These are phyloP conservation scores for Xanthoconium separans DNA, from an alignment of 1,284 basidiomycete species.

Conservation along the genomic window DNA sequence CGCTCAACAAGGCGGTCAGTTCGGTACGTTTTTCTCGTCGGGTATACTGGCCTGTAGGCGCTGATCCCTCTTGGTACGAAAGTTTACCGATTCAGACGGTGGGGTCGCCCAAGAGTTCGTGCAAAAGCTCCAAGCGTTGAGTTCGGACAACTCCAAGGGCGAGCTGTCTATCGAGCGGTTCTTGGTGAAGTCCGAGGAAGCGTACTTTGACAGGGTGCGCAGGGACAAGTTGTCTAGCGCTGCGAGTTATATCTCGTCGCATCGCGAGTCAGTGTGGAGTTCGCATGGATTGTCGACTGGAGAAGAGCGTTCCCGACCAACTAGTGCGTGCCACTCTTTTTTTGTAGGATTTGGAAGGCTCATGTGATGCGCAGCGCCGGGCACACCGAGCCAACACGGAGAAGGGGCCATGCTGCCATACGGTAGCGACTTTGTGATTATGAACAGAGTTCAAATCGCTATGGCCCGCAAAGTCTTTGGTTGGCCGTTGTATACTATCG, in stretches of 20 bases:
- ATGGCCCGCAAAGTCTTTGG: slow-evolving; percentile 75
- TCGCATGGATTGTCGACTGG: slow-evolving; percentile 62
- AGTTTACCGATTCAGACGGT: slow-evolving; percentile 92
- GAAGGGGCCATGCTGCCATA: slow-evolving; percentile 57
- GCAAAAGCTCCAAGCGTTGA: slow-evolving; percentile 76
- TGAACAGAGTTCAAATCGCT: slow-evolving; percentile 80
- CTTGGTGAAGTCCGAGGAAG: slow-evolving; percentile 87
- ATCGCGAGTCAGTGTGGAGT: slow-evolving; percentile 81
- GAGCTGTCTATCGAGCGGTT: slow-evolving; percentile 91
- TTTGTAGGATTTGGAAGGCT: slow-evolving; percentile 1
- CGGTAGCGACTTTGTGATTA: slow-evolving; percentile 57
- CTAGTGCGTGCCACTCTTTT: slow-evolving; percentile 50
- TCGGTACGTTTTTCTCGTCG: slow-evolving; percentile 46
- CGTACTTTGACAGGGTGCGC: slow-evolving; percentile 87
- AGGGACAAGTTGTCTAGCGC: slow-evolving; percentile 82
- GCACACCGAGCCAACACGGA: slow-evolving; percentile 59
- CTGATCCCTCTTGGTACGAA: slow-evolving; percentile 2
- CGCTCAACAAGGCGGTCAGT: slow-evolving; percentile 88
- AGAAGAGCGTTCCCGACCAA: slow-evolving; percentile 61
- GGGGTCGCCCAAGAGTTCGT: slow-evolving; percentile 89
- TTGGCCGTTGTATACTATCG: slow-evolving; percentile 89
- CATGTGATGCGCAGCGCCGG: slow-evolving; percentile 16
- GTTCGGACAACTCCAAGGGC: slow-evolving; percentile 83
- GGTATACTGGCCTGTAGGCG: background rate
- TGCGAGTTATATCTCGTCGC: slow-evolving; percentile 73